A percentile compares a stretch with the other conserved stretches of the same genome.
Conservation (phyloP, 768 basidiomycete species). For the Thelephora ganbajun region DNA sequence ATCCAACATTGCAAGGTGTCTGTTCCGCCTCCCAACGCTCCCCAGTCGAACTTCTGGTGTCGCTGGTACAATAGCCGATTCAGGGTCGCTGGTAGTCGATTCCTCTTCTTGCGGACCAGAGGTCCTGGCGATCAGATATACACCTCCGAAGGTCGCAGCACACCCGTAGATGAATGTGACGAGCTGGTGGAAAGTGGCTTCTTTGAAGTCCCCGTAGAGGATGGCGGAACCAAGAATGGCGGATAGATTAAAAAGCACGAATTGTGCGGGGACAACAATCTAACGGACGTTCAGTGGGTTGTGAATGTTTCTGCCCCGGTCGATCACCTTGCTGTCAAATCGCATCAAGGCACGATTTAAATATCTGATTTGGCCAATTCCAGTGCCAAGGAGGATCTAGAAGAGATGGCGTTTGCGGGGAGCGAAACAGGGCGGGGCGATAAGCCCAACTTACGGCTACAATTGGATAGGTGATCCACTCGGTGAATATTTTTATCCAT, state of each 20-base stretch:
- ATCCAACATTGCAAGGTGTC: slow-evolving; percentile 2
- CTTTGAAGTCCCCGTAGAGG: slow-evolving; percentile 86
- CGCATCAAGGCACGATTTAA: slow-evolving; percentile 80
- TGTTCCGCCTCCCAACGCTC: slow-evolving; percentile 13
- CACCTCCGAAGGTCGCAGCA: slow-evolving; percentile 79
- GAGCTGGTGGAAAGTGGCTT: slow-evolving; percentile 67
- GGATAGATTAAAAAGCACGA: slow-evolving; percentile 87
- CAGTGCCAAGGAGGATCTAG: slow-evolving; percentile 59
- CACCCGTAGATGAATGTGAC: slow-evolving; percentile 81
- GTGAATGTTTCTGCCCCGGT: neutral
- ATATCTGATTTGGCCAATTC: slow-evolving; percentile 74
- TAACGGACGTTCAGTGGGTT: slow-evolving; percentile 12
- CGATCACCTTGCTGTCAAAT: slow-evolving; percentile 77
- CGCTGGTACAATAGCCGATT: neutral
- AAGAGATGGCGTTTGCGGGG: slow-evolving; percentile 1
- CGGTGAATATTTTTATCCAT: slow-evolving; percentile 62
- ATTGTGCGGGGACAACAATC: slow-evolving; percentile 91
- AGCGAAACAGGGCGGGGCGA: neutral
- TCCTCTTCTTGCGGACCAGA: slow-evolving; percentile 16
- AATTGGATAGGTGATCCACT: slow-evolving; percentile 77
- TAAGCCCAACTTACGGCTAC: slow-evolving; percentile 34
- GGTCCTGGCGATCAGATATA: slow-evolving; percentile 74
- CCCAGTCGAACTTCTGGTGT: too few species aligned
- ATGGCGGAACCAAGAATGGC: slow-evolving; percentile 89
- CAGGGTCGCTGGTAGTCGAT: slow-evolving; percentile 15